Percentiles rank a stretch among this genome's conserved stretches.
These are phyloP conservation scores for Globisporangium echinulatum DNA, from an alignment of 352 stramenopile species.

Conservation along the genomic window DNA sequence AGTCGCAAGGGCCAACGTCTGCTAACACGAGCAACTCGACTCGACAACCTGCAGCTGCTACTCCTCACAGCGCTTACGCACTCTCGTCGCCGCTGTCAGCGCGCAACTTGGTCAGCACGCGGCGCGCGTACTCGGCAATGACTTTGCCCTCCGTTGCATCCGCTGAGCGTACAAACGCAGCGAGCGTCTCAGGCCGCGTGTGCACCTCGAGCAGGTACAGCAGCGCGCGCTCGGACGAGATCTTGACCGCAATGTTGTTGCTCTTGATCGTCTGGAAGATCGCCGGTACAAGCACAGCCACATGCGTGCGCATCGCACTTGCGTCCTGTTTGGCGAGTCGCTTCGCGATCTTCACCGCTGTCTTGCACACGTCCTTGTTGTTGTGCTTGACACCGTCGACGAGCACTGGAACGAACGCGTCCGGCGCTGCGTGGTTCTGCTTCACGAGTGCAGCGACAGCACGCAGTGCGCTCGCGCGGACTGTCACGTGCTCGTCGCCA, in stretches of 20 bases:
- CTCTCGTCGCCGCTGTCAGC: constrained; percentile 80
- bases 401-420: constrained; percentile 53
- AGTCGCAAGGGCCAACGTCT: too few relatives aligned
- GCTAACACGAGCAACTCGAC: too few relatives aligned
- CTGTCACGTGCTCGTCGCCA: constrained; percentile 57
- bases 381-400: constrained; percentile 52
- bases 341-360: constrained; percentile 69
- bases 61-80: constrained; percentile 24
- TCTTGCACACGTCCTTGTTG: constrained; percentile 79
- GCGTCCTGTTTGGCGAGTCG: constrained; percentile 64
- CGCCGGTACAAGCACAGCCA: constrained; percentile 58
- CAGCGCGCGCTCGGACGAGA: constrained; percentile 78
- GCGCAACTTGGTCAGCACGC: constrained; percentile 85
- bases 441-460: constrained; percentile 59
- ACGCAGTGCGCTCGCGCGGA: constrained; percentile 47
- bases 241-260: constrained; percentile 85
- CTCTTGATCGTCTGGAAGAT: constrained; percentile 86
- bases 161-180: constrained; percentile 50
- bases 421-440: constrained; percentile 22
- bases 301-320: constrained; percentile 38
- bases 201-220: constrained; percentile 86
- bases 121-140: constrained; percentile 82
- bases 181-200: constrained; percentile 69
- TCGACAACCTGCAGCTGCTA: too few relatives aligned
- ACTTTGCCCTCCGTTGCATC: constrained; percentile 68